Evolutionary conservation across 1,139 yeast genomes (phyloP).

Genomic region (Pneumocystis sp.): DNA sequence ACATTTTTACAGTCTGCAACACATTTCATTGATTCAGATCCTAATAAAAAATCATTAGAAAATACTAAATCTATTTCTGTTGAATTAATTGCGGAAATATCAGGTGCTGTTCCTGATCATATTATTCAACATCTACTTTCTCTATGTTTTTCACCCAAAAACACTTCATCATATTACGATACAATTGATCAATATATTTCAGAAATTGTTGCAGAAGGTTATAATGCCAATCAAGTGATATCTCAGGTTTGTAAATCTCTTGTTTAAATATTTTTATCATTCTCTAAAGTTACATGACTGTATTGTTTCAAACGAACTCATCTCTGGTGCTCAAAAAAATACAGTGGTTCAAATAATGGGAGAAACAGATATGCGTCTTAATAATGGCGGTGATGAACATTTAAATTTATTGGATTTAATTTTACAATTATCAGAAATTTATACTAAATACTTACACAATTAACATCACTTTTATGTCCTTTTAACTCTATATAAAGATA

Average conservation of each 20-base stretch:
- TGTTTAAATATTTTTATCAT: not conserved
- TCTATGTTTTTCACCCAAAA: constrained; percentile 20
- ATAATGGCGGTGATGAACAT: constrained; percentile 85
- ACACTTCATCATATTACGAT: not conserved
- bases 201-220: constrained; percentile 55
- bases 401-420: constrained; percentile 57
- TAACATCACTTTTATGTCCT: not conserved
- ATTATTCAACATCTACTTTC: constrained; percentile 34
- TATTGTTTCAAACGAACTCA: constrained; percentile 43
- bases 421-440: not conserved
- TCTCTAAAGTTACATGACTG: constrained; percentile 43
- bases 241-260: constrained; percentile 31
- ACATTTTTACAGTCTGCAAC: constrained; percentile 82
- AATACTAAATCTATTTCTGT: constrained; percentile 23
- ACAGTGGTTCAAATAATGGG: constrained; percentile 49
- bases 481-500: not conserved
- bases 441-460: not conserved
- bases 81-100: constrained; percentile 47
- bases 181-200: constrained; percentile 38
- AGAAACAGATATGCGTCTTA: constrained; percentile 57
- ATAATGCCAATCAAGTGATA: constrained; percentile 70
- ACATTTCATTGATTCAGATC: constrained; percentile 31
- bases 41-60: constrained; percentile 16
- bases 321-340: constrained; percentile 46
- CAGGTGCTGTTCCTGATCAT: constrained; percentile 65